These are phyloP conservation scores for Xylaria multiplex DNA, from an alignment of 2,329 filamentous ascomycete genomes.

Conservation along the genomic window DNA sequence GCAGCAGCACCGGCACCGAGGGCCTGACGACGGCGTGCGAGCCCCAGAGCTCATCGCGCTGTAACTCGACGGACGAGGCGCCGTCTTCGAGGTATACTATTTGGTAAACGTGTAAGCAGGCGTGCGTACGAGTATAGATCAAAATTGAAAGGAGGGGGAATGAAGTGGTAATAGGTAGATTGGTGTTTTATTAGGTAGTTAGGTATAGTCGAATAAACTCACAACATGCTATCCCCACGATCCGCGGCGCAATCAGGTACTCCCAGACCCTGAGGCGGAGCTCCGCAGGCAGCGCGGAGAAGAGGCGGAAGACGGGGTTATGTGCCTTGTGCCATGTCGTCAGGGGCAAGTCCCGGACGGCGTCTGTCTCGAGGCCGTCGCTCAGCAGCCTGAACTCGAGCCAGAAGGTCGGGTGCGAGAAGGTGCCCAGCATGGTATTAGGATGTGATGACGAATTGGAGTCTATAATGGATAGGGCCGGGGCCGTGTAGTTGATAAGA, in stretches of 20 bases:
- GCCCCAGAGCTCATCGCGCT: conserved; percentile 31
- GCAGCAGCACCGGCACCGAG: conserved; percentile 56
- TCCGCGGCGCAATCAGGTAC: conserved; percentile 56
- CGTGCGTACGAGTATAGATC: background rate
- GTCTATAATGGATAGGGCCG: background rate
- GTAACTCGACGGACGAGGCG: conserved; percentile 18
- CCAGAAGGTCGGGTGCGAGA: conserved; percentile 50
- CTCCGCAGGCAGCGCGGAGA: conserved; percentile 57
- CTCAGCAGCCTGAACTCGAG: conserved; percentile 58
- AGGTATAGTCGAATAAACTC: conserved; percentile 41
- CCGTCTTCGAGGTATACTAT: conserved; percentile 28
- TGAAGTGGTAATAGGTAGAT: background rate
- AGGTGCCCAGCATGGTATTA: conserved; percentile 13
- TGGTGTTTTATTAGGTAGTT: background rate
- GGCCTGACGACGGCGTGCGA: conserved; percentile 40
- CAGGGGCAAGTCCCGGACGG: conserved; percentile 34
- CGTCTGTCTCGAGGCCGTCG: conserved; percentile 51
- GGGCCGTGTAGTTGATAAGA: background rate
- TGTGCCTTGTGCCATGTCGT: conserved; percentile 27
- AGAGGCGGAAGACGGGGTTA: conserved; percentile 46
- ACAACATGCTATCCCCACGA: conserved; percentile 57
- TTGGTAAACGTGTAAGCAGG: conserved; percentile 2
- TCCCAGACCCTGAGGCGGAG: conserved; percentile 61
- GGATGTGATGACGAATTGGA: too few relatives aligned
- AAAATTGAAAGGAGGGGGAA: background rate